These are phyloP conservation scores for Prunella vulgaris DNA, from an alignment of 257 asterid genomes.

Conservation along the genomic window DNA sequence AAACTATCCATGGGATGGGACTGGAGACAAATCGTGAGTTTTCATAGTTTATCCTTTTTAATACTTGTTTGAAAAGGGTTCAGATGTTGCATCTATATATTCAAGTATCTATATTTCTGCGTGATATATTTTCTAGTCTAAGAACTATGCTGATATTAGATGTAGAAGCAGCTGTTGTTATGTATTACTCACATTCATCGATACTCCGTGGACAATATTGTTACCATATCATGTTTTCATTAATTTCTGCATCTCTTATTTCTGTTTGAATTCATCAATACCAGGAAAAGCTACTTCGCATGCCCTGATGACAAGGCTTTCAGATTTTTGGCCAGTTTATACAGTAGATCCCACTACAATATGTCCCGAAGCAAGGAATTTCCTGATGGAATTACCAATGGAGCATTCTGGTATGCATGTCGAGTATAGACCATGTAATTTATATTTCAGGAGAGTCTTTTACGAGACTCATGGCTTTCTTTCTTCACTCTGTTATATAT, in stretches of 20 bases:
- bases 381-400: constrained; percentile 88
- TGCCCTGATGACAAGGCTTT: constrained; percentile 91
- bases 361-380: constrained; percentile 91
- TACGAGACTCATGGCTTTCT: constrained; percentile 19
- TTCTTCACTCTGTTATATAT: constrained; percentile 1
- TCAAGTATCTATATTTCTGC: neutral
- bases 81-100: neutral
- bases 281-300: constrained; percentile 70
- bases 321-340: constrained; percentile 64
- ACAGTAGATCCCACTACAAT: constrained; percentile 81
- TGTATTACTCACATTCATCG: neutral
- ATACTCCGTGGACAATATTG: neutral
- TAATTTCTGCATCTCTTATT: neutral
- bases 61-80: neutral
- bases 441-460: neutral
- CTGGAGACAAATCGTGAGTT: constrained; percentile 65
- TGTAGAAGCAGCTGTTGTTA: neutral
- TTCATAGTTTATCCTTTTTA: neutral
- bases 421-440: constrained; percentile 24
- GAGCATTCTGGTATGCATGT: constrained; percentile 72
- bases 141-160: neutral
- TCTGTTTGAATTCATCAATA: constrained; percentile 24
- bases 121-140: neutral
- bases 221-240: constrained; percentile 10
- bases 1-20: constrained; percentile 99